Percentiles rank a stretch among this genome's conserved stretches.
Evolutionary conservation across 768 basidiomycete genomes (phyloP).

Genomic region (Cyclocybe cylindracea): DNA sequence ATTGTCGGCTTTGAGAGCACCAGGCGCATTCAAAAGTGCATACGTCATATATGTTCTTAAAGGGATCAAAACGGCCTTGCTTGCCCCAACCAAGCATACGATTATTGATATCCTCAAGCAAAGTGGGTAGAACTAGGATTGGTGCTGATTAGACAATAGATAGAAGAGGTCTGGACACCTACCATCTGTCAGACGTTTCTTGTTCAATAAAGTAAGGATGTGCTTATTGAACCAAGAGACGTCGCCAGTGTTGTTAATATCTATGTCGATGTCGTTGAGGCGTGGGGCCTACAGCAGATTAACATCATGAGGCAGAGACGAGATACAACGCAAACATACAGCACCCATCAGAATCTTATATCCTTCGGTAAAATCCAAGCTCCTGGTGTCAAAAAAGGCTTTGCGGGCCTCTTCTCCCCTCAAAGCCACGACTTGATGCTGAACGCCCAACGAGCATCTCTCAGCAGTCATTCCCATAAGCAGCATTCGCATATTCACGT

Average conservation of each 20-base stretch:
- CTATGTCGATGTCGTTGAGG: constrained; percentile 20
- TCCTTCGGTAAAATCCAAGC: constrained; percentile 27
- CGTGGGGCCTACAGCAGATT: constrained; percentile 2
- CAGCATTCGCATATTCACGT: background rate
- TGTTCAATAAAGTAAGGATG: constrained; percentile 12
- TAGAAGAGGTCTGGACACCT: background rate
- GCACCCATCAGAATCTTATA: constrained; percentile 29
- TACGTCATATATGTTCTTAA: constrained; percentile 29
- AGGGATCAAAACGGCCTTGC: constrained; percentile 28
- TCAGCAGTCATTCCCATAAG: background rate
- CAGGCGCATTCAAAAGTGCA: background rate
- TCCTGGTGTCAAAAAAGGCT: constrained; percentile 25
- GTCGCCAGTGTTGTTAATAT: constrained; percentile 3
- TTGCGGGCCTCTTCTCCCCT: constrained; percentile 21
- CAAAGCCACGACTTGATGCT: constrained; percentile 22
- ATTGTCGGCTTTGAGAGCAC: background rate
- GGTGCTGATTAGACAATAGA: background rate
- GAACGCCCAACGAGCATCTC: no score
- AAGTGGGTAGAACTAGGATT: constrained; percentile 4
- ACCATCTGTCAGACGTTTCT: constrained; percentile 17
- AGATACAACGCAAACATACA: background rate
- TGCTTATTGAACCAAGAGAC: constrained; percentile 18
- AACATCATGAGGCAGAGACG: no score
- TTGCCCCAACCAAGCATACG: constrained; percentile 23
- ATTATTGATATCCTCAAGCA: constrained; percentile 24